Base-by-base conservation (phyloP, 2,329 filamentous ascomycete genomes). In the Colletotrichum shisoi region DNA sequence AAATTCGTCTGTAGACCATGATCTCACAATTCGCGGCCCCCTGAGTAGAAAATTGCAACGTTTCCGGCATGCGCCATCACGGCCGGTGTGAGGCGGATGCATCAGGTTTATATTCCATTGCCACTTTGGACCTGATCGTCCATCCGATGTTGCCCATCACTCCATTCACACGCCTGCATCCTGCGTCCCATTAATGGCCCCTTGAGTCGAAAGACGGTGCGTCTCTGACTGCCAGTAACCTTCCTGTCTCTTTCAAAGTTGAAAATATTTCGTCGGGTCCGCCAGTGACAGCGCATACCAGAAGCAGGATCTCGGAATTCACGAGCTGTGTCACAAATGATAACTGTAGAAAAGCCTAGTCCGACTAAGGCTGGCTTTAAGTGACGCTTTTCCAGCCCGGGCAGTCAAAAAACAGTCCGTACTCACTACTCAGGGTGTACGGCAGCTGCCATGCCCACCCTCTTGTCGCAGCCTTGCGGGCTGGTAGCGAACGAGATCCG, bases 231-330 rank as follows among this genome's bases (percentile, higher is more conserved):
- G 31, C 57, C 48, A 21, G 37, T 21, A 40, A 39, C 19, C 7
- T 31, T 39, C 13, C 13, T 40, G 19, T 31, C 40, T 13, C 31
- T 40, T 34, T 42, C 17, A n/a, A 40, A 34, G 24, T 37, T 31
- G n/a, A 64, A 37, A 61, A 37, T 54, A 31, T 48, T 34, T 61
- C 15, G 27, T 8, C 12, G 4, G 46, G 40, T n/a, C n/a, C 40
- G 15, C 12, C 21, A 31, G 2, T 24, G 24, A 40, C 42, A 9
- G 19, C 60, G 37, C 19, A 48, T 34, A 24, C 40, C 31, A 21
- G 40, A 62, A 42, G 31, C 24, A n/a, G 24, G 11, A 46, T 24
- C 40, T 24, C 24, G 12, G 15, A n/a, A 34, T 15, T 19, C 44
- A 31, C 21, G 9, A 19, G 27, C 4, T 40, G 56, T 19, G 13